Conservation (phyloP, 2,329 filamentous ascomycete genomes). For the Atkinsonella hypoxylon region DNA sequence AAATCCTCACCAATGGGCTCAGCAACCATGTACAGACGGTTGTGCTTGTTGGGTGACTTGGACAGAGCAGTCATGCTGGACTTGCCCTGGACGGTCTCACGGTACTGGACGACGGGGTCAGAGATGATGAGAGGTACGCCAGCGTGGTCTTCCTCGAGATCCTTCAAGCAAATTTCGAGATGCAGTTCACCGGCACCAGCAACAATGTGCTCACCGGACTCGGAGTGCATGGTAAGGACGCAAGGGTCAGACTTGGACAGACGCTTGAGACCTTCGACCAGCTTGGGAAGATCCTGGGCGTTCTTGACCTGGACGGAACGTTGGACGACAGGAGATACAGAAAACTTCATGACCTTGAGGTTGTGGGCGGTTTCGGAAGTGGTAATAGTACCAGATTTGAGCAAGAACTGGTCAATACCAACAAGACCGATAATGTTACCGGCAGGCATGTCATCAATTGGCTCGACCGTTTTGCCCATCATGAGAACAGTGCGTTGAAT, state of each 20-base stretch:
- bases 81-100: conserved; percentile 77
- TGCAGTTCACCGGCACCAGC: conserved; percentile 99
- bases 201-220: conserved; percentile 97
- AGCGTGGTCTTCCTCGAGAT: conserved; percentile 98
- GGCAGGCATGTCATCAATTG: conserved; percentile 96
- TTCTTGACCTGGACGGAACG: conserved; percentile 99
- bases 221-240: conserved; percentile 78
- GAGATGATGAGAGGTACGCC: conserved; percentile 96
- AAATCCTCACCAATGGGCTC: conserved; percentile 89
- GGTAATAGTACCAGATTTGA: conserved; percentile 99
- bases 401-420: conserved; percentile 99
- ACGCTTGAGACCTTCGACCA: conserved; percentile 99
- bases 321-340: conserved; percentile 96
- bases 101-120: conserved; percentile 96
- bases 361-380: conserved; percentile 97
- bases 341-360: conserved; percentile 99
- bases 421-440: conserved; percentile 99
- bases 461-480: conserved; percentile 99
- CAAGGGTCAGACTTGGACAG: conserved; percentile 99
- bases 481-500: conserved; percentile 99
- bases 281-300: conserved; percentile 97
- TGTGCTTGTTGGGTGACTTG: conserved; percentile 99
- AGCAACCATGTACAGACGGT: conserved; percentile 95
- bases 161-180: conserved; percentile 99
- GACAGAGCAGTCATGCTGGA: conserved; percentile 95